Percentiles rank a stretch among this genome's conserved stretches.
Evolutionary conservation across 2,329 filamentous ascomycete genomes (phyloP).

Genomic region (Torrubiella hemipterigena): DNA sequence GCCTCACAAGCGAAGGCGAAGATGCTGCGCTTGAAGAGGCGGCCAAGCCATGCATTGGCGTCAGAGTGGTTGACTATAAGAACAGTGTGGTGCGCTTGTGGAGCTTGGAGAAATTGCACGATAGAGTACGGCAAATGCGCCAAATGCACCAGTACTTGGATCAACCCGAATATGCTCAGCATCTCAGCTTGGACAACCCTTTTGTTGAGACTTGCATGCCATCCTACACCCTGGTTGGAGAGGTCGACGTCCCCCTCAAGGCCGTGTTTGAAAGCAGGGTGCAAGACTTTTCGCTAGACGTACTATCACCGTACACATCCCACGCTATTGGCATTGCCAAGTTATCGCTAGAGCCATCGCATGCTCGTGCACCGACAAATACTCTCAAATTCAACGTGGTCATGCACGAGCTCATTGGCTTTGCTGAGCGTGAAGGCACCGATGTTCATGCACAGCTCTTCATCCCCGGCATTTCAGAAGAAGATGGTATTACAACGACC

Average conservation of each 20-base stretch:
- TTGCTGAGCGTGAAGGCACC: constrained; percentile 88
- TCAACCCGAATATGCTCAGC: constrained; percentile 85
- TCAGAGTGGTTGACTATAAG: constrained; percentile 85
- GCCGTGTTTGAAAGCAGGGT: constrained; percentile 92
- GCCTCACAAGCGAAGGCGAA: constrained; percentile 72
- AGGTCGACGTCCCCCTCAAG: constrained; percentile 81
- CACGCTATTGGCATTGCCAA: constrained; percentile 85
- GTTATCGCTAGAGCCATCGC: constrained; percentile 84
- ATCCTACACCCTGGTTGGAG: constrained; percentile 82
- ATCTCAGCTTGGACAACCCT: constrained; percentile 84
- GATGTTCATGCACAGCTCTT: constrained; percentile 97
- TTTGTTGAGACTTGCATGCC: constrained; percentile 88
- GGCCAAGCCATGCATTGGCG: constrained; percentile 79
- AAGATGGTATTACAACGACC: constrained; percentile 86
- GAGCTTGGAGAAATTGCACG: constrained; percentile 86
- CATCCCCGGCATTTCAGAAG: constrained; percentile 78
- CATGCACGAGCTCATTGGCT: constrained; percentile 91
- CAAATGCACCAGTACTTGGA: constrained; percentile 96
- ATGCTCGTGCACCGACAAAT: constrained; percentile 79
- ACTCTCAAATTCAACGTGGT: constrained; percentile 97
- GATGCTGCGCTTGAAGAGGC: constrained; percentile 71
- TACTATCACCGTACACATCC: constrained; percentile 83
- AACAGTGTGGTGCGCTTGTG: constrained; percentile 79
- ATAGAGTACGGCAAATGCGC: constrained; percentile 81
- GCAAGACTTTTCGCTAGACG: constrained; percentile 85